Conservation (phyloP, 257 asterid genomes). For the Striga asiatica region DNA sequence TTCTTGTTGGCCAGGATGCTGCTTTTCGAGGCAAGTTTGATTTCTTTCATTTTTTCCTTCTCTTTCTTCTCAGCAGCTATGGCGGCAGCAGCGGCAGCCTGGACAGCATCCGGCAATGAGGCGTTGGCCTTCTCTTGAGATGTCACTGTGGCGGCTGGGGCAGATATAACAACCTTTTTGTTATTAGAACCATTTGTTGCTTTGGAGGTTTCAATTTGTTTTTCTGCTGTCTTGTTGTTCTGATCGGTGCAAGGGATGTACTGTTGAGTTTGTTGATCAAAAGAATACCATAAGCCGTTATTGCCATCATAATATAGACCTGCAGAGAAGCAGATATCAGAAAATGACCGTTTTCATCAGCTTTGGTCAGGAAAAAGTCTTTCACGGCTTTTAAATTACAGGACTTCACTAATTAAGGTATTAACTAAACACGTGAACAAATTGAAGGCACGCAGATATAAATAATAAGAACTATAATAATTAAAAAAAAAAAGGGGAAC, state of each 20-base stretch:
- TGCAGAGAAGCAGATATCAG: constrained; percentile 20
- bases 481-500: too few relatives aligned
- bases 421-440: background rate
- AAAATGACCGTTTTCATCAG: constrained; percentile 3
- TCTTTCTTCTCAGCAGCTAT: constrained; percentile 96
- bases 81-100: constrained; percentile 99
- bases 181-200: constrained; percentile 40
- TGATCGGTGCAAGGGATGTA: constrained; percentile 73
- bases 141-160: constrained; percentile 85
- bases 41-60: constrained; percentile 80
- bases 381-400: too few relatives aligned
- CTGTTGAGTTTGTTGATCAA: constrained; percentile 70
- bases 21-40: constrained; percentile 80
- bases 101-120: constrained; percentile 86
- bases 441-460: background rate
- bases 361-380: constrained; percentile 4
- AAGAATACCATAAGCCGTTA: constrained; percentile 85
- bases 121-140: constrained; percentile 65
- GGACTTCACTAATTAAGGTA: too few relatives aligned
- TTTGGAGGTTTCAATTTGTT: constrained; percentile 42
- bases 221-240: constrained; percentile 53
- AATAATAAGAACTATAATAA: constrained; percentile 4
- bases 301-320: constrained; percentile 94
- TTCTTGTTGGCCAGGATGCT: constrained; percentile 90
- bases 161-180: constrained; percentile 75